These are phyloP conservation scores for Lentinula detonsa DNA, from an alignment of 768 basidiomycete species.

Conservation along the genomic window DNA sequence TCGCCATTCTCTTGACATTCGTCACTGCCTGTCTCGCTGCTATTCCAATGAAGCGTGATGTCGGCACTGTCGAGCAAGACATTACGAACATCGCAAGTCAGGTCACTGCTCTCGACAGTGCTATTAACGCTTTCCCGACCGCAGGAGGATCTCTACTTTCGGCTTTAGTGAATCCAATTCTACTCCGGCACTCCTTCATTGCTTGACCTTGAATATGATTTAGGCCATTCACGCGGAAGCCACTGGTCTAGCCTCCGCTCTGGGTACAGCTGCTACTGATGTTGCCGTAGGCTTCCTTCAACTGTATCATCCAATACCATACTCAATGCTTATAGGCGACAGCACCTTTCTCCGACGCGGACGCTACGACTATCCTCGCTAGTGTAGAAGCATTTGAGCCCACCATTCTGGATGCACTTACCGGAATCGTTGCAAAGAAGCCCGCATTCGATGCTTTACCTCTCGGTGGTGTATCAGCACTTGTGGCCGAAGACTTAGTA, in stretches of 20 bases:
- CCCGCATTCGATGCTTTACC: slow-evolving; percentile 22
- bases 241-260: slow-evolving; percentile 11
- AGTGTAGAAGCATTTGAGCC: slow-evolving; percentile 20
- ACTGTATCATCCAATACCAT: neutral
- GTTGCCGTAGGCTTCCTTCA: slow-evolving; percentile 15
- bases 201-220: neutral
- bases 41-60: slow-evolving; percentile 14
- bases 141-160: slow-evolving; percentile 2
- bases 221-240: slow-evolving; percentile 23
- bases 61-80: slow-evolving; percentile 23
- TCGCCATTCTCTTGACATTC: slow-evolving; percentile 21
- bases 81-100: slow-evolving; percentile 19
- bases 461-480: slow-evolving; percentile 21
- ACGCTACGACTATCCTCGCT: slow-evolving; percentile 18
- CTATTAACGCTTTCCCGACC: slow-evolving; percentile 24
- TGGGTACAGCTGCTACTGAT: slow-evolving; percentile 20
- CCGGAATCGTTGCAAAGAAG: slow-evolving; percentile 17
- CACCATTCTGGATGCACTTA: slow-evolving; percentile 18
- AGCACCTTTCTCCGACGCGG: slow-evolving; percentile 18
- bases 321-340: slow-evolving; percentile 9
- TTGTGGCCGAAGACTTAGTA: slow-evolving; percentile 23
- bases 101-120: slow-evolving; percentile 21
- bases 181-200: neutral
- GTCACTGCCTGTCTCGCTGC: slow-evolving; percentile 16
- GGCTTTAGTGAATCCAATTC: neutral